Conservation (phyloP, 2,329 filamentous ascomycete genomes). For the Lachnellula hyalina region DNA sequence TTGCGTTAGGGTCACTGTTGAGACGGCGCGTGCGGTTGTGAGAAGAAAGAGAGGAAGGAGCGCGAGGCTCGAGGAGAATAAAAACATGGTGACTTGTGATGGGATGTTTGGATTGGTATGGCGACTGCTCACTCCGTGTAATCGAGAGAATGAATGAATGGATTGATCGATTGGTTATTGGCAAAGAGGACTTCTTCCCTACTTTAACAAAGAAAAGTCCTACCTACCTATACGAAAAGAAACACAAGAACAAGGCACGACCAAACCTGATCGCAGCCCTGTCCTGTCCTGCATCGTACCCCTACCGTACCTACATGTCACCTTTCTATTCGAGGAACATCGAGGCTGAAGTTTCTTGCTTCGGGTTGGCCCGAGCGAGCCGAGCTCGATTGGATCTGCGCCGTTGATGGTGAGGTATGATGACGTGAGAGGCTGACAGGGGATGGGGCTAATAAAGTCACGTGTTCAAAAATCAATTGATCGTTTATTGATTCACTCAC, state of each 20-base stretch:
- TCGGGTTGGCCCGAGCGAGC: not conserved
- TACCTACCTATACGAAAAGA: not conserved
- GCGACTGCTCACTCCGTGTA: too few relatives aligned
- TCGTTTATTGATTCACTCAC: too few relatives aligned
- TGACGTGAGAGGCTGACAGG: not conserved
- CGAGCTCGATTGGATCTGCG: constrained; percentile 8
- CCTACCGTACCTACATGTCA: not conserved
- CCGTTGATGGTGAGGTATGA: not conserved
- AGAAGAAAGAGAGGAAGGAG: constrained; percentile 1
- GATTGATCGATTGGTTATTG: not conserved
- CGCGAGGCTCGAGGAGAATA: not conserved
- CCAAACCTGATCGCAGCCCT: not conserved
- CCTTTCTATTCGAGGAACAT: not conserved
- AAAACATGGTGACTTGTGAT: not conserved
- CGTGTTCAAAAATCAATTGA: too few relatives aligned
- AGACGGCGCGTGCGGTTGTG: not conserved
- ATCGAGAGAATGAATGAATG: not conserved
- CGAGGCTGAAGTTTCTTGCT: constrained; percentile 7
- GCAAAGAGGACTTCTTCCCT: not conserved
- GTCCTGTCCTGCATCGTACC: not conserved
- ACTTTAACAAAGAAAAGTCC: not conserved
- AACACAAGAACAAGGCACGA: not conserved
- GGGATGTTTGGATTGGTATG: not conserved
- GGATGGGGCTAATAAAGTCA: not conserved
- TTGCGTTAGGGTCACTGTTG: constrained; percentile 40